These are phyloP conservation scores for Micractinium conductrix DNA, from an alignment of 139 green algal species.

Conservation along the genomic window DNA sequence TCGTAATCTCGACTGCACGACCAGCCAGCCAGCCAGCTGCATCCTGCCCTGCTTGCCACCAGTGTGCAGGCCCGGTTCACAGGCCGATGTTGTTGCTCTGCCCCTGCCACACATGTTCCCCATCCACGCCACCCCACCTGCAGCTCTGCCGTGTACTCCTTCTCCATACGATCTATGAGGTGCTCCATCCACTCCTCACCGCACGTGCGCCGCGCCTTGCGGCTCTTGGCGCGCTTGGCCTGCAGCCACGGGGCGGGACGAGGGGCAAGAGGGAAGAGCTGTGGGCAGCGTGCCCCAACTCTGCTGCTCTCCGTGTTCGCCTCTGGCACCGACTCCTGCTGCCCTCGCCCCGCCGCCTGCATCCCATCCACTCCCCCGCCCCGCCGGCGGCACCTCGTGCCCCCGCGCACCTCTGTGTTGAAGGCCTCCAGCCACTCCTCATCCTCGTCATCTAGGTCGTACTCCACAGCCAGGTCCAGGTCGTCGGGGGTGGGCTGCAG, in stretches of 20 bases:
- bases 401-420: conserved; percentile 61
- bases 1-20: no score
- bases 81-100: no score
- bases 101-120: no score
- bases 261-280: not conserved
- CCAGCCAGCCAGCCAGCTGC: no score
- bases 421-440: conserved; percentile 91
- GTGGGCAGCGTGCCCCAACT: no score
- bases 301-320: no score
- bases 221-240: conserved; percentile 37
- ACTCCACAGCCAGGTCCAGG: conserved; percentile 79
- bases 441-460: conserved; percentile 97
- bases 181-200: conserved; percentile 51
- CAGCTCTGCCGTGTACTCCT: conserved; percentile 52
- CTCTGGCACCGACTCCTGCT: not conserved
- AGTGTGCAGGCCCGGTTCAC: no score
- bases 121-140: conserved; percentile 18
- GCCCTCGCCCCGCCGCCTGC: not conserved
- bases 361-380: not conserved
- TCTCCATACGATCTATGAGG: conserved; percentile 59
- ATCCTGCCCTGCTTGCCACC: no score
- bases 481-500: conserved; percentile 55
- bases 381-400: not conserved
- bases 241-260: not conserved
- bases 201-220: conserved; percentile 23